Percentiles rank a stretch among this genome's conserved stretches.
phyloP scores from a whole-genome alignment of 2,329 filamentous ascomycete genomes.

The Ascomycota sp. region DNA sequence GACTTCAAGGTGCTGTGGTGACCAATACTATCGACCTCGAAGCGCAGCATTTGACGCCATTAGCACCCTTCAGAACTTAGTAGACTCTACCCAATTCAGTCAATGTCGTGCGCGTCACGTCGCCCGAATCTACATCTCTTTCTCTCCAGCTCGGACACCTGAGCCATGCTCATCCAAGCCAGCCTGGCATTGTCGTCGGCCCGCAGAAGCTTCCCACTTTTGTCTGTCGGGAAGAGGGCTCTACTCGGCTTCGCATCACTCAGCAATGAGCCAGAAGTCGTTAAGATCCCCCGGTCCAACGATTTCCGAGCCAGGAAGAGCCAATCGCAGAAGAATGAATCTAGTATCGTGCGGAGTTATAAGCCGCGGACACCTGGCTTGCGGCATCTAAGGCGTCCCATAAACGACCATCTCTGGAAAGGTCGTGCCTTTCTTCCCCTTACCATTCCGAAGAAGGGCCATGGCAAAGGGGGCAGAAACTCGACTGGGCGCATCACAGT shows the following conservation, averaged over 20 bases:
- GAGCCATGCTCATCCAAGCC: slow-evolving; percentile 12
- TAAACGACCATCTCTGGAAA: slow-evolving; percentile 96
- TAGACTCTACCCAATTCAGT: no score
- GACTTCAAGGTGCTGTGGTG: no score
- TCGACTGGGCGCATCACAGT: slow-evolving; percentile 71
- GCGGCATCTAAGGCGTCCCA: slow-evolving; percentile 73
- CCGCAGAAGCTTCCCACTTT: slow-evolving; percentile 9
- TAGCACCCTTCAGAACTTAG: no score
- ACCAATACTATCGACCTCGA: no score
- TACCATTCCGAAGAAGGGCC: slow-evolving; percentile 83
- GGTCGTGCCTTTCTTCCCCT: slow-evolving; percentile 64
- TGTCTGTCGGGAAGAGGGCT: slow-evolving; percentile 8
- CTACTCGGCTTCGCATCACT: slow-evolving; percentile 13
- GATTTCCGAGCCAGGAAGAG: slow-evolving; percentile 3
- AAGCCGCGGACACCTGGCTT: slow-evolving; percentile 85
- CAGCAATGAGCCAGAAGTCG: slow-evolving; percentile 5
- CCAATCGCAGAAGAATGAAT: not conserved
- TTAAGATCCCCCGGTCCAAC: slow-evolving; percentile 3
- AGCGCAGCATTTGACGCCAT: not conserved
- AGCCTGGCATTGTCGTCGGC: slow-evolving; percentile 10
- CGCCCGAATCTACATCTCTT: not conserved
- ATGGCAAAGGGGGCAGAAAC: slow-evolving; percentile 83
- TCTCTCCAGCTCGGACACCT: not conserved
- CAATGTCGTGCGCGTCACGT: not conserved
- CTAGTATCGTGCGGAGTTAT: slow-evolving; percentile 84